These are phyloP conservation scores for Camellia lanceoleosa DNA, from an alignment of 148 eudicot genomes.

Conservation along the genomic window DNA sequence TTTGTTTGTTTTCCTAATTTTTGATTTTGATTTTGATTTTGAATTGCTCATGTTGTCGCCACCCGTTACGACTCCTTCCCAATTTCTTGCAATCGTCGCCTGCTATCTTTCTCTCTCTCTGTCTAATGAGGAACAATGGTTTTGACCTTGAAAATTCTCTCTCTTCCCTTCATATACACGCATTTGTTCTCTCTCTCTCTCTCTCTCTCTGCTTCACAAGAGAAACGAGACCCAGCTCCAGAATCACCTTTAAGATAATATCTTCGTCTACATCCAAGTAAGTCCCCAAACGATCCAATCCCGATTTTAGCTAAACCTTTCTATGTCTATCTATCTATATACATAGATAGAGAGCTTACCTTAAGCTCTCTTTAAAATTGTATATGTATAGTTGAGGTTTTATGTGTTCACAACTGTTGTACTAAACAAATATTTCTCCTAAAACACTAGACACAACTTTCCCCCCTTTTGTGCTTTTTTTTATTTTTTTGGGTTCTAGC, in stretches of 20 bases:
- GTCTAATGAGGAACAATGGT: slow-evolving; percentile 18
- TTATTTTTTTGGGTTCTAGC: not conserved
- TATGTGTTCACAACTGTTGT: not conserved
- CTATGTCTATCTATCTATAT: no score
- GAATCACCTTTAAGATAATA: slow-evolving; percentile 3
- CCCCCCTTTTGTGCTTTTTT: not conserved
- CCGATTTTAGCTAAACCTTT: not conserved
- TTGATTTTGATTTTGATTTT: not conserved
- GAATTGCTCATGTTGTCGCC: slow-evolving; percentile 38
- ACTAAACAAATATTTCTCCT: not conserved
- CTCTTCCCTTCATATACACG: slow-evolving; percentile 2
- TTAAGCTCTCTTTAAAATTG: not conserved
- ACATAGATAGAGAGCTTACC: not conserved
- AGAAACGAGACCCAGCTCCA: not conserved
- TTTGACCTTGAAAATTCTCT: slow-evolving; percentile 45
- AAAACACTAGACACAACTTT: not conserved
- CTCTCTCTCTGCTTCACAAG: not conserved
- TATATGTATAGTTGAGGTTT: not conserved
- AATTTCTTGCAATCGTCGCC: slow-evolving; percentile 28
- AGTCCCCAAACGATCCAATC: slow-evolving; percentile 1
- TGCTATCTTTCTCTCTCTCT: slow-evolving; percentile 18
- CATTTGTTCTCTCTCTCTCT: not conserved
- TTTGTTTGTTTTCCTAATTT: no score
- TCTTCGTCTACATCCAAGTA: slow-evolving; percentile 22
- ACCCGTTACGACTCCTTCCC: slow-evolving; percentile 42